These are phyloP conservation scores for Lonicera japonica DNA, from an alignment of 129 eudicot genomes.

Conservation along the genomic window DNA sequence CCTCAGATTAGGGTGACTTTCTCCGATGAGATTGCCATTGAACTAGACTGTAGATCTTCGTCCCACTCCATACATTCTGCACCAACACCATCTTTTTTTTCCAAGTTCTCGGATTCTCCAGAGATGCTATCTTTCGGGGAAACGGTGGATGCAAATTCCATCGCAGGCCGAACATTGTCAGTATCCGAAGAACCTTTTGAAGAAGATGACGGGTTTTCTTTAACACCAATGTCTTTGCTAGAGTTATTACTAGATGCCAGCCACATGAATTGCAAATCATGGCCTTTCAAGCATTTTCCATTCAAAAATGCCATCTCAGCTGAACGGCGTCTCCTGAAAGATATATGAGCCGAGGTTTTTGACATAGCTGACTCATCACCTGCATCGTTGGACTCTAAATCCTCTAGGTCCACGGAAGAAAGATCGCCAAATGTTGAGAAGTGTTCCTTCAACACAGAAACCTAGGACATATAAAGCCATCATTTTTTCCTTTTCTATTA, in stretches of 20 bases:
- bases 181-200: constrained; percentile 35
- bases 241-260: constrained; percentile 36
- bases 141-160: constrained; percentile 29
- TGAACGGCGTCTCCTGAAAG: constrained; percentile 59
- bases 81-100: constrained; percentile 23
- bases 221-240: constrained; percentile 26
- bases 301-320: constrained; percentile 79
- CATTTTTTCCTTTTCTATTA: neutral
- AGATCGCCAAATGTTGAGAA: constrained; percentile 75
- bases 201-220: constrained; percentile 42
- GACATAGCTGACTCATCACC: constrained; percentile 29
- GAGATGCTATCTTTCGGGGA: constrained; percentile 26
- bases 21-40: constrained; percentile 23
- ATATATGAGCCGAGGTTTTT: constrained; percentile 47
- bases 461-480: constrained; percentile 29
- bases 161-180: constrained; percentile 25
- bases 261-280: constrained; percentile 77
- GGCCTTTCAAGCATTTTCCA: constrained; percentile 81
- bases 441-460: constrained; percentile 73
- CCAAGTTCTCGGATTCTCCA: constrained; percentile 36
- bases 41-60: constrained; percentile 33
- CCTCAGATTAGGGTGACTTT: constrained; percentile 23
- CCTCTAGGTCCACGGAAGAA: constrained; percentile 60
- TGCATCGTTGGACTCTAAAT: constrained; percentile 31
- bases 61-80: constrained; percentile 22